Evolutionary conservation across 495 filamentous ascomycete genomes (phyloP).

Genomic region (Endocarpon pusillum): DNA sequence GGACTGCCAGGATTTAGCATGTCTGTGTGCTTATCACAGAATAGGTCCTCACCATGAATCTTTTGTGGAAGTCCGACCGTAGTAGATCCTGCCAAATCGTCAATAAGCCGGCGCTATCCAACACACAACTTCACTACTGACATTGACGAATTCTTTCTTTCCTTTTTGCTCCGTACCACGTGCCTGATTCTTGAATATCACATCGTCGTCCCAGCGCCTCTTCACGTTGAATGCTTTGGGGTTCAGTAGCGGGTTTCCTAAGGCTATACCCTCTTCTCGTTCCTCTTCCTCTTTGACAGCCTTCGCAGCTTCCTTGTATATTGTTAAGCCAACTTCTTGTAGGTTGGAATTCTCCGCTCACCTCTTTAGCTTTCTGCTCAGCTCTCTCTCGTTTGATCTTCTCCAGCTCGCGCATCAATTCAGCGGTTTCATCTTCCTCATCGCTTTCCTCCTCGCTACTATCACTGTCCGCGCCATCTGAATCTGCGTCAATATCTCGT

Average conservation of each 20-base stretch:
- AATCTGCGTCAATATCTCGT: conserved; percentile 80
- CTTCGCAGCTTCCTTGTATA: conserved; percentile 50
- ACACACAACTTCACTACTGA: conserved; percentile 21
- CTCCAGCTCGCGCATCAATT: conserved; percentile 79
- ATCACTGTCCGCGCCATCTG: conserved; percentile 49
- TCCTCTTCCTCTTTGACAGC: conserved; percentile 63
- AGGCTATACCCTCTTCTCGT: conserved; percentile 73
- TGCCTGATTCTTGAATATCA: conserved; percentile 99
- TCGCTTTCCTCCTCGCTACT: conserved; percentile 59
- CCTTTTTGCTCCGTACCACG: conserved; percentile 81
- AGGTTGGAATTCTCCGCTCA: conserved; percentile 13
- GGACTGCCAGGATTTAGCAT: conserved; percentile 28
- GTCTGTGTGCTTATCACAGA: conserved; percentile 7
- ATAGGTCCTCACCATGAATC: conserved; percentile 65
- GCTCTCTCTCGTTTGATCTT: conserved; percentile 84
- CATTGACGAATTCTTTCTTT: conserved; percentile 94
- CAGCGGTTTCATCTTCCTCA: conserved; percentile 79
- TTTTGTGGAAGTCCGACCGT: conserved; percentile 90
- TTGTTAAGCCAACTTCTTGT: conserved; percentile 3
- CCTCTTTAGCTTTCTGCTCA: conserved; percentile 72
- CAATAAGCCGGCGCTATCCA: conserved; percentile 6
- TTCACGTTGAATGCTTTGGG: conserved; percentile 31
- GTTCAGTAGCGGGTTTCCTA: conserved; percentile 85
- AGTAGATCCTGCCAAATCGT: conserved; percentile 52
- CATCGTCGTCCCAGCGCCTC: conserved; percentile 87